These are phyloP conservation scores for Pseudocercospora fijiensis DNA, from an alignment of 2,329 filamentous ascomycete genomes.

Conservation along the genomic window DNA sequence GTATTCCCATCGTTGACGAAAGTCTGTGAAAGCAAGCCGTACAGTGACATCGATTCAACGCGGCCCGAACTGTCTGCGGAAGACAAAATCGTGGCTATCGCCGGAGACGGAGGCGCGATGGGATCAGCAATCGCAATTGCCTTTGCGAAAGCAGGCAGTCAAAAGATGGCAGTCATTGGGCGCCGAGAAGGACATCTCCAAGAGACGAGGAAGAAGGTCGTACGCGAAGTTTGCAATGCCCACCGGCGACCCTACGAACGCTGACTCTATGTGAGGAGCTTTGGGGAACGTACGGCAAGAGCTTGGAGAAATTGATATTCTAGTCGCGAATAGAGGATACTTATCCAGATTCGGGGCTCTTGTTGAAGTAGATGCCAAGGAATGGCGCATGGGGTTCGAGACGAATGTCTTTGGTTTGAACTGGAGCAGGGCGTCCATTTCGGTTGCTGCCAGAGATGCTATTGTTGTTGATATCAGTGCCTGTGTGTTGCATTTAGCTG, in stretches of 20 bases:
- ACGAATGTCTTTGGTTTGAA: slow-evolving; percentile 37
- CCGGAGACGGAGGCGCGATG: slow-evolving; percentile 38
- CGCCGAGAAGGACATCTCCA: slow-evolving; percentile 1
- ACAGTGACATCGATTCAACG: slow-evolving; percentile 41
- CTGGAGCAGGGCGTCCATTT: slow-evolving; percentile 30
- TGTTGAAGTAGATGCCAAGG: neutral
- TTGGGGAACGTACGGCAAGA: neutral
- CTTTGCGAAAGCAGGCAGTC: slow-evolving; percentile 9
- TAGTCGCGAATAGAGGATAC: neutral
- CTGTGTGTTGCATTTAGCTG: slow-evolving; percentile 17
- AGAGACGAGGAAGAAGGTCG: slow-evolving; percentile 4
- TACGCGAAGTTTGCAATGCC: neutral
- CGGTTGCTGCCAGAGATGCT: slow-evolving; percentile 2
- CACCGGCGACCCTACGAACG: neutral
- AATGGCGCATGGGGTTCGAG: neutral
- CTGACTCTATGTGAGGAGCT: neutral
- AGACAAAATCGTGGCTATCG: slow-evolving; percentile 46
- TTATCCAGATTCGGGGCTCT: neutral
- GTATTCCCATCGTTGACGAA: slow-evolving; percentile 38
- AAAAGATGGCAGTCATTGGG: slow-evolving; percentile 3
- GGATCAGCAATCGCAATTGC: slow-evolving; percentile 7
- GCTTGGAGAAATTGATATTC: slow-evolving; percentile 2
- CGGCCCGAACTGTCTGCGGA: slow-evolving; percentile 44
- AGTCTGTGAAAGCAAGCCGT: slow-evolving; percentile 38
- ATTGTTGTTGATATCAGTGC: slow-evolving; percentile 25